These are phyloP conservation scores for Obelidium mucronatum DNA, from an alignment of 192 early-diverging fungal genomes.

Conservation along the genomic window DNA sequence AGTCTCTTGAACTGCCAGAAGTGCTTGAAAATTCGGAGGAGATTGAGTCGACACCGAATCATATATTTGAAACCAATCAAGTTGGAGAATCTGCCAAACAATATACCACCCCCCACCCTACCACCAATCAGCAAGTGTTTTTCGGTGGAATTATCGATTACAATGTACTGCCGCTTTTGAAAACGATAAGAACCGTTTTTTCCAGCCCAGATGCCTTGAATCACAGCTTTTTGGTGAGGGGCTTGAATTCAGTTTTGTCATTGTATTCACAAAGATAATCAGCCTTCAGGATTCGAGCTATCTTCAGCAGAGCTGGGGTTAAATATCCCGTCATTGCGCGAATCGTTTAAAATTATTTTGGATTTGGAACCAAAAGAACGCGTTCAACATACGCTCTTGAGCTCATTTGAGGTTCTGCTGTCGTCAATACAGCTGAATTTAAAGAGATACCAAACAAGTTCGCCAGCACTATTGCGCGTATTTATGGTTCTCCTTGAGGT, in stretches of 20 bases:
- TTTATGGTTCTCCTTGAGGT: slow-evolving; percentile 52
- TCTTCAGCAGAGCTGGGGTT: slow-evolving; percentile 33
- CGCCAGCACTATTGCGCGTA: slow-evolving; percentile 30
- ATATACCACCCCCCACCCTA: too few species aligned
- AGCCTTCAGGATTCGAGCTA: slow-evolving; percentile 26
- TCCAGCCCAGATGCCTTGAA: slow-evolving; percentile 50
- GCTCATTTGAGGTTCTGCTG: slow-evolving; percentile 63
- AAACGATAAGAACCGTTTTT: slow-evolving; percentile 47
- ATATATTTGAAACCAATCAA: too few species aligned
- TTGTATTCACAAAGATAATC: neutral
- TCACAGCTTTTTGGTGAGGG: slow-evolving; percentile 46
- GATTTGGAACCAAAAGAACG: slow-evolving; percentile 40
- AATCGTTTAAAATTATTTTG: slow-evolving; percentile 47
- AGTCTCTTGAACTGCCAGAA: too few species aligned
- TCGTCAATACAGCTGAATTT: slow-evolving; percentile 57
- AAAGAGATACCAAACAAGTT: slow-evolving; percentile 40
- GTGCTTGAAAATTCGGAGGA: too few species aligned
- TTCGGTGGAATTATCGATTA: neutral
- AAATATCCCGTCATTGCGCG: slow-evolving; percentile 40
- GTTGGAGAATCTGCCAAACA: too few species aligned
- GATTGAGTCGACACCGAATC: too few species aligned
- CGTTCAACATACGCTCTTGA: slow-evolving; percentile 52
- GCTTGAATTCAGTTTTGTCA: neutral
- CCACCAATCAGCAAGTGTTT: neutral
- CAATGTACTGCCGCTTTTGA: slow-evolving; percentile 36